phyloP scores from a whole-genome alignment of 371 early-diverging fungal species.

The Amoeboaphelidium protococcarum region DNA sequence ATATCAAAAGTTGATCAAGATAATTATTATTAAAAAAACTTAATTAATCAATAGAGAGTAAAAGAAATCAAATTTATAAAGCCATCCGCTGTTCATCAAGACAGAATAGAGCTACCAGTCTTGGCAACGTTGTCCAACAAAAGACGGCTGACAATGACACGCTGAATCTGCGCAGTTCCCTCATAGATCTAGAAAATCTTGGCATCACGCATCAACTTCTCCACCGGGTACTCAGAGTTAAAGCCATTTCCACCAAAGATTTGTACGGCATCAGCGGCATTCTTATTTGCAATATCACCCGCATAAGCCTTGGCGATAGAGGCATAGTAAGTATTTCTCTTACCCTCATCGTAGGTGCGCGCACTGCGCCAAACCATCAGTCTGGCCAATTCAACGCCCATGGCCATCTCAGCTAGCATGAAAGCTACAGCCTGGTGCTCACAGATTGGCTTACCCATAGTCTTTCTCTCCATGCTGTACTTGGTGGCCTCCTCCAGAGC shows the following conservation, averaged over 20 bases:
- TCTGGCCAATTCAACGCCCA: conserved; percentile 59
- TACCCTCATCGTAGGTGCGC: conserved; percentile 56
- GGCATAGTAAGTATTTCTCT: conserved; percentile 74
- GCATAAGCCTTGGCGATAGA: conserved; percentile 77
- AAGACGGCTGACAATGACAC: conserved; percentile 53
- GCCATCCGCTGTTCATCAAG: too few relatives aligned
- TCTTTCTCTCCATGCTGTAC: conserved; percentile 73
- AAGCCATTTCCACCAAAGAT: conserved; percentile 89
- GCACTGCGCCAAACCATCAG: conserved; percentile 61
- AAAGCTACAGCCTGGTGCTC: conserved; percentile 78
- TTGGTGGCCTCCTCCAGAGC: conserved; percentile 80
- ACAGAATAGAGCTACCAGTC: not conserved
- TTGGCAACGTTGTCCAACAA: conserved; percentile 22
- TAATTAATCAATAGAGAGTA: too few relatives aligned
- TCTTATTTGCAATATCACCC: conserved; percentile 79
- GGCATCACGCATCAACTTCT: conserved; percentile 28
- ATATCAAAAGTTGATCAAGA: too few relatives aligned
- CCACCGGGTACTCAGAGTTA: conserved; percentile 32
- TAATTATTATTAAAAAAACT: too few relatives aligned
- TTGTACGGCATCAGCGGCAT: conserved; percentile 82
- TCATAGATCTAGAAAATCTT: conserved; percentile 91
- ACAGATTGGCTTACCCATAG: conserved; percentile 74
- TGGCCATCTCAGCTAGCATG: conserved; percentile 90
- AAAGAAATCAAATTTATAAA: too few relatives aligned
- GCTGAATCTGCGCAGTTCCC: conserved; percentile 84